Evolutionary conservation across 1,284 basidiomycete species (phyloP), one percentile per base, ranked within the genome.

Genomic region (Fomitiporia mediterranea): DNA sequence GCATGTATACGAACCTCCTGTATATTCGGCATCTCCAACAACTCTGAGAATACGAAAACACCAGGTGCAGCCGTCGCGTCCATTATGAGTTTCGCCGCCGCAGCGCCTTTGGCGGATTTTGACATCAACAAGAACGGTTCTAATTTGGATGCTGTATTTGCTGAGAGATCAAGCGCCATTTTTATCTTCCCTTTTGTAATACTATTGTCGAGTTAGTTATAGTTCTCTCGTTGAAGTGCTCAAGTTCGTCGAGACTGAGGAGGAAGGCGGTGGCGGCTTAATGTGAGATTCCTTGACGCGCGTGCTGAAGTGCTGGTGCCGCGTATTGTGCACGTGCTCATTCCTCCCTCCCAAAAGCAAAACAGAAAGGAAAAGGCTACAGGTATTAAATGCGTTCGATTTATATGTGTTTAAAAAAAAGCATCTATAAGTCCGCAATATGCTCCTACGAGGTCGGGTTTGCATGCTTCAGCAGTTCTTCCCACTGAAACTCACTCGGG

Each of bases 41-140:
- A 74, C 71, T 98, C 94, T 1, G 84, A 81, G 65, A 98, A 98
- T 56, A 93, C 88, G 69, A 91, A 97, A 39, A 95, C 86, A 15
- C 94, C 94, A 6, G 86, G 84, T 0, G 95, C 89, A 37, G 90
- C 80, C 32, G 89, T 94, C 53, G 86, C 94, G 68, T 97, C 89
- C 63, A 85, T 77, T 21, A 95, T 74, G 56, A 97, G 80, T 67
- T 94, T 94, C 7, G 91, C 94, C 0, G 94, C 93, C 0, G 89
- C 92, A 0, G 92, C 91, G 1, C 95, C 95, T 65, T 91, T 94
- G 1, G 89, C 84, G 0, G 89, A 89, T 66, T 94, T 94, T 2
- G 88, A 90, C 71, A 98, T 89, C 56, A 98, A 79, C 30, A 97
- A 69, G 68, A 90, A 95, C 0, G 93, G 91, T 72, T 97, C 92